Evolutionary conservation across 2,329 filamentous ascomycete genomes (phyloP).

Genomic region (Coniochaeta pulveracea): DNA sequence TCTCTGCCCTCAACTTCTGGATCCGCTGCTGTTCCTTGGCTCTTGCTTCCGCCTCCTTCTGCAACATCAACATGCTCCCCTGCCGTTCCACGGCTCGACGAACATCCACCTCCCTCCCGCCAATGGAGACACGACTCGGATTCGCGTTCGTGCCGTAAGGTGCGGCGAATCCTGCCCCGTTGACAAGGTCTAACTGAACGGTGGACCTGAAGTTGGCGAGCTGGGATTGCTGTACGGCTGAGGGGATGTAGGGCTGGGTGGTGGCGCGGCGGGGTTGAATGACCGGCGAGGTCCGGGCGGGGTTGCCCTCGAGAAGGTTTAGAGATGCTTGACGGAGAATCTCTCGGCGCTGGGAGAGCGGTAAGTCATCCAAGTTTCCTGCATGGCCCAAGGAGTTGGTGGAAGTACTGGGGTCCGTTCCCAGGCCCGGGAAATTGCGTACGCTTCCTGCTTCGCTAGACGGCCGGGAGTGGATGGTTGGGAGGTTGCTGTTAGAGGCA

Average conservation of each 20-base stretch:
- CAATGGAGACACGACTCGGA: constrained; percentile 18
- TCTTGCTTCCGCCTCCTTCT: constrained; percentile 51
- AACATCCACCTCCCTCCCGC: too few species aligned
- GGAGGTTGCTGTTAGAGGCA: constrained; percentile 13
- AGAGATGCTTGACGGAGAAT: constrained; percentile 45
- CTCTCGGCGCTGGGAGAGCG: constrained; percentile 55
- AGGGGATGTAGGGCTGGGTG: constrained; percentile 33
- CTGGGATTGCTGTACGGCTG: constrained; percentile 37
- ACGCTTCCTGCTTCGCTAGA: constrained; percentile 6
- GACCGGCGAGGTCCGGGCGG: constrained; percentile 5
- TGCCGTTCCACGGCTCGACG: constrained; percentile 41
- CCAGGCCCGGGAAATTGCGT: constrained; percentile 3
- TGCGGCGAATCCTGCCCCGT: constrained; percentile 15
- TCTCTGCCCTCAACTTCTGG: constrained; percentile 47
- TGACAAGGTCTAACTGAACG: constrained; percentile 49
- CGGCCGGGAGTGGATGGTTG: constrained; percentile 1
- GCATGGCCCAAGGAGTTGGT: constrained; percentile 1
- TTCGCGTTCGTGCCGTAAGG: too few species aligned
- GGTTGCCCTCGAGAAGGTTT: constrained; percentile 13
- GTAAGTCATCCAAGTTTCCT: constrained; percentile 52
- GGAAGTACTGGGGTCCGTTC: neutral
- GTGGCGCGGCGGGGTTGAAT: constrained; percentile 15
- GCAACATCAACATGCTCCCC: constrained; percentile 44
- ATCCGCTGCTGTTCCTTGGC: constrained; percentile 45
- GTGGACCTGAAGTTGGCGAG: constrained; percentile 58